Conservation (phyloP, 148 eudicot genomes). For the Camellia sinensis region DNA sequence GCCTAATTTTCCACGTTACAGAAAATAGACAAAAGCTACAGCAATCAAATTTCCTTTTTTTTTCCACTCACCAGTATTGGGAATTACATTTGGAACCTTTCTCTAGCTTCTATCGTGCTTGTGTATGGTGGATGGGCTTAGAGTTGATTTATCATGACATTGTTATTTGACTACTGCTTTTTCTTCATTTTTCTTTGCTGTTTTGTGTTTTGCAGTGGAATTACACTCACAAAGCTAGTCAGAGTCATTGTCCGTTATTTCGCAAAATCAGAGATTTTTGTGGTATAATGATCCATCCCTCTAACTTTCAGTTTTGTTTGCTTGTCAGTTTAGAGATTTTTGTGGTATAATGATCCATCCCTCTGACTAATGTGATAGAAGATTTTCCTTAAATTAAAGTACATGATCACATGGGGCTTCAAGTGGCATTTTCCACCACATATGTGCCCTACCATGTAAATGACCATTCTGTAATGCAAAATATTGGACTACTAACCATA, state of each 20-base stretch:
- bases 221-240: conserved; percentile 66
- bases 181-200: not conserved
- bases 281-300: conserved; percentile 35
- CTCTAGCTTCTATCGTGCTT: not conserved
- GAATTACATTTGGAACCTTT: not conserved
- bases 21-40: not conserved
- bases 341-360: not conserved
- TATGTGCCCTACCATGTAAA: not conserved
- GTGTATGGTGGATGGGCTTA: not conserved
- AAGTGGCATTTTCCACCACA: not conserved
- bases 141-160: not conserved
- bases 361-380: not conserved
- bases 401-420: not conserved
- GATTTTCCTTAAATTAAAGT: not conserved
- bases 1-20: not conserved
- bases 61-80: not conserved
- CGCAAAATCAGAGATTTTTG: conserved; percentile 70
- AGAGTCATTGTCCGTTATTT: conserved; percentile 67
- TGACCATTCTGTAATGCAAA: not conserved
- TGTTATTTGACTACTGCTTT: conserved; percentile 6
- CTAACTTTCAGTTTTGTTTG: conserved; percentile 3
- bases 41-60: not conserved
- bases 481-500: not conserved
- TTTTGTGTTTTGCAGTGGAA: conserved; percentile 46
- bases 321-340: not conserved